phyloP scores from a whole-genome alignment of 2,329 filamentous ascomycete species.

The Alternaria angustiovoidea region DNA sequence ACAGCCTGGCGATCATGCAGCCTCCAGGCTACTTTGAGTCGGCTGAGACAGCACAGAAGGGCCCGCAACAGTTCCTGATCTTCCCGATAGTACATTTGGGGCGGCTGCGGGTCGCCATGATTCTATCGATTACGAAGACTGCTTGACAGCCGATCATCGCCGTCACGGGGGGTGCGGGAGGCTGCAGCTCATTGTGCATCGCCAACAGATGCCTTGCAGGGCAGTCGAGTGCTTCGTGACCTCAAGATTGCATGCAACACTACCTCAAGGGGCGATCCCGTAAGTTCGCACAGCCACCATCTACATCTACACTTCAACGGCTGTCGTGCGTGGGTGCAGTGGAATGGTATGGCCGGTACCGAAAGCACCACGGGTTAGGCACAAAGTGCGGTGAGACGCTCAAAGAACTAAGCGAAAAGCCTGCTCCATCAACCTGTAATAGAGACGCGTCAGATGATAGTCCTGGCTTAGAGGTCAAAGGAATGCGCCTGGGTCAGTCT shows the following conservation, averaged over 20 bases:
- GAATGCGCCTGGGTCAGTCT: conserved; percentile 32
- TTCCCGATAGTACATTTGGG: conserved; percentile 40
- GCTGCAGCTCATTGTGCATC: conserved; percentile 46
- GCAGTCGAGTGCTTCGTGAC: conserved; percentile 43
- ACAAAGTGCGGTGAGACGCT: conserved; percentile 35
- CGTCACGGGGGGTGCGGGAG: conserved; percentile 48
- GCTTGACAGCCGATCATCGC: conserved; percentile 39
- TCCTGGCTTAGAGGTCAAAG: conserved; percentile 30
- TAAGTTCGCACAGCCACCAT: conserved; percentile 47
- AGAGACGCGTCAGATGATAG: conserved; percentile 45
- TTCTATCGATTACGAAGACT: conserved; percentile 34
- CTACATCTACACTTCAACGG: conserved; percentile 45
- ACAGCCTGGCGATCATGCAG: conserved; percentile 27
- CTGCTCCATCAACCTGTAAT: conserved; percentile 35
- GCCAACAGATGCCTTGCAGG: conserved; percentile 43
- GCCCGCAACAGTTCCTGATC: conserved; percentile 34
- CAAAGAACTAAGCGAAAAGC: conserved; percentile 36
- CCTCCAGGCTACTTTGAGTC: conserved; percentile 27
- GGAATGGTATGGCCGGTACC: conserved; percentile 39
- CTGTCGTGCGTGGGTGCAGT: conserved; percentile 44
- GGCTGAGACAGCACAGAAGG: conserved; percentile 44
- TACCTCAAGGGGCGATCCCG: conserved; percentile 35
- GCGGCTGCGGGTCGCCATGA: conserved; percentile 48
- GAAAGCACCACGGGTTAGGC: conserved; percentile 26
- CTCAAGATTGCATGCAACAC: conserved; percentile 34